Conservation (phyloP, 805 yeast genomes). For the Saccharomycopsis synnaedendra region DNA sequence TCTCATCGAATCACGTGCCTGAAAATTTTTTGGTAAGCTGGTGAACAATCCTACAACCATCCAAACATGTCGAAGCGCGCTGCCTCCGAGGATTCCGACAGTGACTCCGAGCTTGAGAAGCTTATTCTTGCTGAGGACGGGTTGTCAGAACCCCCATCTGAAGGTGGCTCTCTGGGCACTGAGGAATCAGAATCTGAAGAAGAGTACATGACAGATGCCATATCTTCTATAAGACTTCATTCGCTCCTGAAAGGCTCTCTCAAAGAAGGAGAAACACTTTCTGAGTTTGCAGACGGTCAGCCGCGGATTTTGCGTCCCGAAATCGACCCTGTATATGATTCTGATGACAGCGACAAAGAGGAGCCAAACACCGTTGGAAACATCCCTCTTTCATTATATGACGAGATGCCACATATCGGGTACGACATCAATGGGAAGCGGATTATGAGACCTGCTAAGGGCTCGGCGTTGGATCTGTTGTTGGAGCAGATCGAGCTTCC, state of each 20-base stretch:
- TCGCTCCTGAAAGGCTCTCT: slow-evolving; percentile 30
- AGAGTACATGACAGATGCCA: slow-evolving; percentile 30
- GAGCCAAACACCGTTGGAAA: slow-evolving; percentile 82
- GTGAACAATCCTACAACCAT: too few relatives aligned
- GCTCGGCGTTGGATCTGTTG: slow-evolving; percentile 84
- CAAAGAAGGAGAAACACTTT: slow-evolving; percentile 14
- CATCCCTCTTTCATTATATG: slow-evolving; percentile 86
- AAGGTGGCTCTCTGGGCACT: slow-evolving; percentile 32
- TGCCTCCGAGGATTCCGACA: slow-evolving; percentile 23
- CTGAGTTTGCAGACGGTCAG: slow-evolving; percentile 53
- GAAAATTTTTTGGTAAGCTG: too few relatives aligned
- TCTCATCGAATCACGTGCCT: too few relatives aligned
- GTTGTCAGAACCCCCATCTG: slow-evolving; percentile 21
- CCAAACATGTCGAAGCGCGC: too few relatives aligned
- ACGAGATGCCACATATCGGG: slow-evolving; percentile 95
- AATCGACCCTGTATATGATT: slow-evolving; percentile 88
- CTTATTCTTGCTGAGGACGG: slow-evolving; percentile 45
- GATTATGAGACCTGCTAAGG: slow-evolving; percentile 97
- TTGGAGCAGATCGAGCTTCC: slow-evolving; percentile 89
- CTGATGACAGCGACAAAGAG: slow-evolving; percentile 78
- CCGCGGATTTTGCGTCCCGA: slow-evolving; percentile 77
- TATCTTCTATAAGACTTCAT: slow-evolving; percentile 40
- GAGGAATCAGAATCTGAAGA: slow-evolving; percentile 37
- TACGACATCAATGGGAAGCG: slow-evolving; percentile 95
- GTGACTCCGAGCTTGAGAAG: slow-evolving; percentile 53